A percentile compares a stretch with the other conserved stretches of the same genome.
Conservation (phyloP, 2,329 filamentous ascomycete species). For the Diaporthe citri region DNA sequence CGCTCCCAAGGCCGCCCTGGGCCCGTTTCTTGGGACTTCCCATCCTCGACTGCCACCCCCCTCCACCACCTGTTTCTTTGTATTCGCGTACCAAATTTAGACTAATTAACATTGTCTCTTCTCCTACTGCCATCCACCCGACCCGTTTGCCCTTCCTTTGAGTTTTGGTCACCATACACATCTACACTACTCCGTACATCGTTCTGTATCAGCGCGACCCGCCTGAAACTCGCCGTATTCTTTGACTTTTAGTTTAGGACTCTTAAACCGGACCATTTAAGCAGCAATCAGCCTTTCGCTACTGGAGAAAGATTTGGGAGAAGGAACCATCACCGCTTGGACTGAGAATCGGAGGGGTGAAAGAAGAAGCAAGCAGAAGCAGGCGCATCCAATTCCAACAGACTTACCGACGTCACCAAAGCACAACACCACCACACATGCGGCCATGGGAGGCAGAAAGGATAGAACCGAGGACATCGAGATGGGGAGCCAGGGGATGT, state of each 20-base stretch:
- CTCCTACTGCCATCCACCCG: conserved; percentile 1
- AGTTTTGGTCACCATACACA: conserved; percentile 20
- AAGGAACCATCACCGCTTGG: neutral
- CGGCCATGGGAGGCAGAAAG: conserved; percentile 38
- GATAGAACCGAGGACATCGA: conserved; percentile 37
- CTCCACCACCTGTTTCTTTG: conserved; percentile 10
- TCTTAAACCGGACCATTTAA: neutral
- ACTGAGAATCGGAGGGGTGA: neutral
- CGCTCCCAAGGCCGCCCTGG: conserved; percentile 9
- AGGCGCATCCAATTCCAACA: neutral
- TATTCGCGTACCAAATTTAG: conserved; percentile 29
- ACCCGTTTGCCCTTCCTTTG: neutral
- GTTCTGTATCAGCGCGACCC: neutral
- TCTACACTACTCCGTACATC: neutral
- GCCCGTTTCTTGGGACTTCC: neutral
- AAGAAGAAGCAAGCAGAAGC: neutral
- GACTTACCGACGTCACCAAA: neutral
- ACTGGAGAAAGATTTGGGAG: neutral
- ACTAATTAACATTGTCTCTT: conserved; percentile 27
- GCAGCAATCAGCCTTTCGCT: neutral
- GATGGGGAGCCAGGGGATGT: conserved; percentile 35
- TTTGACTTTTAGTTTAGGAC: neutral
- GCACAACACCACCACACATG: conserved; percentile 29
- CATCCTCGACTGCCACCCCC: conserved; percentile 13
- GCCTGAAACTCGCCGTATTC: neutral